Base-by-base conservation (phyloP, 352 stramenopile genomes). In the Globisporangium irregulare region DNA sequence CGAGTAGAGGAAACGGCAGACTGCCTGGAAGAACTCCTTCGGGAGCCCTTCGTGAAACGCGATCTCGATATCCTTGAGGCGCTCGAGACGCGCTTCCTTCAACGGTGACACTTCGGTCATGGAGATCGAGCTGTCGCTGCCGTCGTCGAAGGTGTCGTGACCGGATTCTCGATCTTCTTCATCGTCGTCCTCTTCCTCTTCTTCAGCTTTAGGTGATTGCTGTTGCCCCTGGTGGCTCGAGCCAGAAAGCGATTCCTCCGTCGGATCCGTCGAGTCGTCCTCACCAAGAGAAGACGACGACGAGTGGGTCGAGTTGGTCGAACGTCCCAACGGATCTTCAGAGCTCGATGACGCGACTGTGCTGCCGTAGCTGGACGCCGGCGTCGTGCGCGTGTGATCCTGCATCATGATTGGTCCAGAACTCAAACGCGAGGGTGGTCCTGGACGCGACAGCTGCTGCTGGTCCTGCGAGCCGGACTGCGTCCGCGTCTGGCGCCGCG, bases 31-130 rank as follows among this genome's bases (percentile, higher is more conserved):
- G 66, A 95, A 95, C 65, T 93, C 84, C 34, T 77, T 84, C 3
- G 88, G 84, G 0, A 94, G 73, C 3, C 88, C 88, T 43, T 95
- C 87, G 53, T 93, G 82, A 72, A 93, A 95, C 34, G 74, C 74
- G 48, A 95, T 86, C 59, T 85, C 80, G 32, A 95, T 88, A 62
- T 80, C 80, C 68, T 90, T 90, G 18, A 95, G 76, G 25, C 88
- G 74, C 20, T 93, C 84, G 32, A 92, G 72, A 3, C 88, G 76
- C 36, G 76, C 78, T 48, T 93, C 86, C 55, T 94, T 93, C 32
- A 89, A 72, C 6, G 84, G 80, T 9, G 88, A 73, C 1, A 94
- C 29, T 14, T 75, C 80, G 2, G 72, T 41, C 24, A 51, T 80
- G 8, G 74, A 85, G 24, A 90, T 80, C 20, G 74, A 85, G 59